Conservation (phyloP, 306 rosid genomes). For the Quercus cerris region DNA sequence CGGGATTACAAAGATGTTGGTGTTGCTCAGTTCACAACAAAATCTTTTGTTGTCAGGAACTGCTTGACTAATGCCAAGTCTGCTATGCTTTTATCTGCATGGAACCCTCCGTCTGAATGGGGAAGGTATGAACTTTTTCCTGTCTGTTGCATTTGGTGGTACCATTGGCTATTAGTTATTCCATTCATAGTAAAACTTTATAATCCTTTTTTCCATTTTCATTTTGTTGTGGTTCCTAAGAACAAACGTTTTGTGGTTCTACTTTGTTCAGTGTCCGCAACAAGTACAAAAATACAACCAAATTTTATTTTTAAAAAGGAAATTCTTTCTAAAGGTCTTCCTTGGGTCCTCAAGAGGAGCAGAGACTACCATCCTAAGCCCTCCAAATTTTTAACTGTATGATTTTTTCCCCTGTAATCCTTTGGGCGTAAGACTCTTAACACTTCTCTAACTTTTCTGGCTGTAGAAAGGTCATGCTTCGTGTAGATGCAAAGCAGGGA, state of each 20-base stretch:
- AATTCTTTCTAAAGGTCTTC: background rate
- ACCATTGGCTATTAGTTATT: slow-evolving; percentile 10
- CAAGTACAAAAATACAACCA: background rate
- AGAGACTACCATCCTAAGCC: background rate
- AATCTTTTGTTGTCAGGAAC: slow-evolving; percentile 89
- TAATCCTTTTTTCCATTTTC: background rate
- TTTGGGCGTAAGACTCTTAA: background rate
- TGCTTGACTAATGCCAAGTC: slow-evolving; percentile 87
- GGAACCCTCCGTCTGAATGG: slow-evolving; percentile 96
- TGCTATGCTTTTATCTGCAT: slow-evolving; percentile 95
- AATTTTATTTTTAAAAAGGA: background rate
- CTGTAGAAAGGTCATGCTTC: slow-evolving; percentile 88
- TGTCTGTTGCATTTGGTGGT: slow-evolving; percentile 15
- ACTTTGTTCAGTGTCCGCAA: background rate
- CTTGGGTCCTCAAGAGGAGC: background rate
- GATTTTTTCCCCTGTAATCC: background rate
- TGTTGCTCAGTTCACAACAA: slow-evolving; percentile 88
- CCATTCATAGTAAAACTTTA: background rate
- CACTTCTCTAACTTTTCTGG: slow-evolving; percentile 13
- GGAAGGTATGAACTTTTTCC: slow-evolving; percentile 66
- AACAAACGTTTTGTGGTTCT: background rate
- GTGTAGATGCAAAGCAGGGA: slow-evolving; percentile 97
- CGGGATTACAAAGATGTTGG: slow-evolving; percentile 99
- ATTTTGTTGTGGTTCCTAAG: background rate
- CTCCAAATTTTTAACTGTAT: background rate